A percentile compares a stretch with the other conserved stretches of the same genome.
Evolutionary conservation across 352 stramenopile species (phyloP).

Genomic region (Saprolegnia diclina): DNA sequence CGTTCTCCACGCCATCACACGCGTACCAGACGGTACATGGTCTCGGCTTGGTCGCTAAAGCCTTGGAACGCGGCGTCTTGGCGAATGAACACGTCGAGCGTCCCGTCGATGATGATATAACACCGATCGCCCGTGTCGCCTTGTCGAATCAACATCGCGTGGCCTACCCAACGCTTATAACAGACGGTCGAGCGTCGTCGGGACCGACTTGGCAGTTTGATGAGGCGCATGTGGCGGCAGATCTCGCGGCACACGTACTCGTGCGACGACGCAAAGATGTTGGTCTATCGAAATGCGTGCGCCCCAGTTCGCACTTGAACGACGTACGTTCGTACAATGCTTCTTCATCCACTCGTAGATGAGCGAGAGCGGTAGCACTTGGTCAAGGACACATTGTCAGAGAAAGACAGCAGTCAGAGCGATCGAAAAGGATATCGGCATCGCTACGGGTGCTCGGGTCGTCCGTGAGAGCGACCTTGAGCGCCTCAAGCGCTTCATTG

Average conservation of each 20-base stretch:
- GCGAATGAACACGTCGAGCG: slow-evolving; percentile 59
- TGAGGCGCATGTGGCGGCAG: slow-evolving; percentile 66
- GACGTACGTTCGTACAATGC: slow-evolving; percentile 63
- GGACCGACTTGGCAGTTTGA: slow-evolving; percentile 36
- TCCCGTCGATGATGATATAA: slow-evolving; percentile 72
- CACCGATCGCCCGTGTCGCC: slow-evolving; percentile 65
- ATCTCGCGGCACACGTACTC: slow-evolving; percentile 78
- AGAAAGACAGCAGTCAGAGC: too few relatives aligned
- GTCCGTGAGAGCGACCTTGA: slow-evolving; percentile 51
- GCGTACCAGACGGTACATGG: neutral
- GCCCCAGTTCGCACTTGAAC: neutral
- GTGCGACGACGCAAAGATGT: slow-evolving; percentile 65
- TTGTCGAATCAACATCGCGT: slow-evolving; percentile 55
- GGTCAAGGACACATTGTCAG: slow-evolving; percentile 18
- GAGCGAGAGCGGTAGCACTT: slow-evolving; percentile 35
- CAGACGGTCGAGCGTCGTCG: neutral
- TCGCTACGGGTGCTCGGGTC: slow-evolving; percentile 51
- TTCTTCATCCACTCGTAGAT: slow-evolving; percentile 77
- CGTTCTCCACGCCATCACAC: neutral
- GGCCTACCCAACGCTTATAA: neutral
- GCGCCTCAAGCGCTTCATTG: slow-evolving; percentile 31
- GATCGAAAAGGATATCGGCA: slow-evolving; percentile 34
- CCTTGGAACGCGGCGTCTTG: slow-evolving; percentile 2
- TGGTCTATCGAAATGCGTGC: slow-evolving; percentile 39
- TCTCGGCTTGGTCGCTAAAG: slow-evolving; percentile 10